Percentiles rank a stretch among this genome's conserved stretches.
phyloP scores from a whole-genome alignment of 108 stramenopile genomes.

The Nannochloropsis oceanica region DNA sequence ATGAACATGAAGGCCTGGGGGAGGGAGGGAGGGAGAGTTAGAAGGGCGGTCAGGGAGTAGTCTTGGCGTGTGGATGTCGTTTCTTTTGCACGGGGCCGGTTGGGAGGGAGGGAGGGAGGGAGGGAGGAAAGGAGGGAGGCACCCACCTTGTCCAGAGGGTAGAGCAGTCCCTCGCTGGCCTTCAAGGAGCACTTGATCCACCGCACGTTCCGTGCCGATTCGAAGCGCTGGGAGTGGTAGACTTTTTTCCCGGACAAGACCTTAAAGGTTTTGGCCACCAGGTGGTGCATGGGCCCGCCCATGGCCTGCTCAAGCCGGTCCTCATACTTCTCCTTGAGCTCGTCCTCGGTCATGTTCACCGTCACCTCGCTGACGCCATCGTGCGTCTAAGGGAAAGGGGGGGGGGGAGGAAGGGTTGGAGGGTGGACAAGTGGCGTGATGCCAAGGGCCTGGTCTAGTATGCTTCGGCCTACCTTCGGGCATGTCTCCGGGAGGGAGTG shows the following conservation, averaged over 20 bases:
- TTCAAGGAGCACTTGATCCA: constrained; percentile 43
- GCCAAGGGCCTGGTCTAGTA: no score
- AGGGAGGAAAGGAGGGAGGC: neutral
- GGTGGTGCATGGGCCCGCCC: constrained; percentile 74
- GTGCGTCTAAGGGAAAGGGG: neutral
- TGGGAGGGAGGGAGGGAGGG: neutral
- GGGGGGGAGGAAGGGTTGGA: neutral
- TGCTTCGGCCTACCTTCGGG: no score
- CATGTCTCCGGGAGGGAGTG: no score
- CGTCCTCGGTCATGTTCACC: constrained; percentile 77
- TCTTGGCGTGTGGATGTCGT: no score
- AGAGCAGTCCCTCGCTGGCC: constrained; percentile 89
- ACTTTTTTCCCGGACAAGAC: constrained; percentile 88
- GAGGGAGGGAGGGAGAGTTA: neutral
- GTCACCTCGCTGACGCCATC: constrained; percentile 41
- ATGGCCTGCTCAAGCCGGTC: constrained; percentile 51
- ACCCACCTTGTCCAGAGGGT: constrained; percentile 73
- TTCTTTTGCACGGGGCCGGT: neutral
- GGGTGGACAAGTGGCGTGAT: no score
- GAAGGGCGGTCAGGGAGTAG: neutral
- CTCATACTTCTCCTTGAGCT: constrained; percentile 72
- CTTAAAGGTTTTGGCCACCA: constrained; percentile 96
- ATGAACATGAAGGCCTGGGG: constrained; percentile 89
- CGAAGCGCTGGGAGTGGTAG: constrained; percentile 80
- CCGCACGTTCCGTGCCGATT: constrained; percentile 60